These are phyloP conservation scores for Noccaea caerulescens DNA, from an alignment of 345 rosid species.

Conservation along the genomic window DNA sequence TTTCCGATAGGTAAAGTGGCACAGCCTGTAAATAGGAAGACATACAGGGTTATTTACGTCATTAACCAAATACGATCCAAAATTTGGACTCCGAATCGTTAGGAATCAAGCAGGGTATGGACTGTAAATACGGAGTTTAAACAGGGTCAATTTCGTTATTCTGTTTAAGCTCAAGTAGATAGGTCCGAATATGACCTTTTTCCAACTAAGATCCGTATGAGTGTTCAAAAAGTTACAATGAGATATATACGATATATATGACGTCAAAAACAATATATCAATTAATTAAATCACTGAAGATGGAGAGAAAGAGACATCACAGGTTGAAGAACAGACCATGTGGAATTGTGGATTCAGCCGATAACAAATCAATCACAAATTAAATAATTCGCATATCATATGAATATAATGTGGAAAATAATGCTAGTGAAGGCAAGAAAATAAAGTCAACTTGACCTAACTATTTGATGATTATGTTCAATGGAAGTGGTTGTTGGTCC, in stretches of 20 bases:
- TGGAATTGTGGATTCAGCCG: constrained; percentile 33
- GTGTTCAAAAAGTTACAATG: neutral
- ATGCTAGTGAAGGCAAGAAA: constrained; percentile 20
- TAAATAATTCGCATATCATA: constrained; percentile 1
- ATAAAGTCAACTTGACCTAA: constrained; percentile 35
- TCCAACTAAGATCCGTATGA: constrained; percentile 10
- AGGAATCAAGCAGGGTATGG: neutral
- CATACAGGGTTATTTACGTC: constrained; percentile 14
- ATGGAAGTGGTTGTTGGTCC: constrained; percentile 33
- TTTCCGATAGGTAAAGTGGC: constrained; percentile 94
- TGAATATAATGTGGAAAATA: constrained; percentile 7
- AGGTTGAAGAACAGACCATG: constrained; percentile 37
- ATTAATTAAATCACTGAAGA: neutral
- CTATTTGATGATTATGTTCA: constrained; percentile 36
- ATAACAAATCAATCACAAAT: constrained; percentile 7
- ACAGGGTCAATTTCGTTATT: constrained; percentile 19
- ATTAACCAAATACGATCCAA: constrained; percentile 36
- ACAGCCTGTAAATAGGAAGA: constrained; percentile 63
- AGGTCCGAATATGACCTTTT: constrained; percentile 38
- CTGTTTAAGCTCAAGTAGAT: neutral
- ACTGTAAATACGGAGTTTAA: neutral
- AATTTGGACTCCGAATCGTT: neutral
- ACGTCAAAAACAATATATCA: constrained; percentile 7
- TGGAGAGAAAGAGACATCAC: constrained; percentile 28
- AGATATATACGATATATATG: constrained; percentile 14